Base-by-base conservation (phyloP, 768 basidiomycete genomes). In the Calocybe cyanea region DNA sequence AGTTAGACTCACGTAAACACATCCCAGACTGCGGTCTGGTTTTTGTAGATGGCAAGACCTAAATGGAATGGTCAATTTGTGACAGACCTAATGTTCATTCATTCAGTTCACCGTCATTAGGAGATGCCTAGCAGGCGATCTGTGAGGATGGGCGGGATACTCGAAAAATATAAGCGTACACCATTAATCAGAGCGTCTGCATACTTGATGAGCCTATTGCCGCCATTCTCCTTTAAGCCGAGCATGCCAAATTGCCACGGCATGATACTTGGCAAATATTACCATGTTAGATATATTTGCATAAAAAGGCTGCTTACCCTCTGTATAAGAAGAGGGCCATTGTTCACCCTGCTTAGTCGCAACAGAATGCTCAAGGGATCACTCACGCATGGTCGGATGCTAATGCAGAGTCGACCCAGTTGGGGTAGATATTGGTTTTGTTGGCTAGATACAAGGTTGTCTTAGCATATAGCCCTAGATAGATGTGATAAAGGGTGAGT, bases 191-290 rank as follows among this genome's bases (percentile, higher is more conserved):
- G 56, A 14, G 68, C 71, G 53, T 80, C 77, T 4, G 75, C 71
- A 48, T 80, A 80, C 59, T 80, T 78, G 48, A 80, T 71, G 34
- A 76, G 54, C 24, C 73, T 70, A 51, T 80, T 74, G 2, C 77
- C 79, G 3, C 73, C 72, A 51, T 63, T 60, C 52, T 81, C 78
- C 23, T 64, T 76, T 43, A 79, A 58, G 21, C 69, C 71, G 3
- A 75, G 56, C 38, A 65, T 61, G 5, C 79, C 78, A 44, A 76
- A 78, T 59, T 81, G 78, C 78, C 78, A 81, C 1, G 77, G 78
- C 66, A 80, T 70, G 33, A 81, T 77, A 1, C 78, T 74, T 38
- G 24, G n/a, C 20, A 28, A 30, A 8, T 21, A 48, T 38, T 17
- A 21, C 9, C 21, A 30, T 23, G n/a, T 15, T 31, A 15, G 14